Evolutionary conservation across 495 filamentous ascomycete genomes (phyloP), one percentile per base, ranked within the genome.

Genomic region (Bathelium albidoporum): DNA sequence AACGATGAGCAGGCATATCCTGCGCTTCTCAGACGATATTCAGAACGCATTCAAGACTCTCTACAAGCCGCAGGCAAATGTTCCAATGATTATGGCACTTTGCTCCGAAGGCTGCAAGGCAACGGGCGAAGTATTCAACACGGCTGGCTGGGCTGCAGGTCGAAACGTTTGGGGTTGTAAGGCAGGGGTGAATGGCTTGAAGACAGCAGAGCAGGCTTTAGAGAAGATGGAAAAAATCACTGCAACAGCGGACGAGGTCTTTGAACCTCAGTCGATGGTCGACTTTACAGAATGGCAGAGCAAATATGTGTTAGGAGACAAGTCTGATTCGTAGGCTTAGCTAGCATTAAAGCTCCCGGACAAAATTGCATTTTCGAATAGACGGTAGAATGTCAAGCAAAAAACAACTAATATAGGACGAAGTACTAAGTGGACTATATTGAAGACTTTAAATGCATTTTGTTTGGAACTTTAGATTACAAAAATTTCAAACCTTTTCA

Each of bases 31-130:
- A 14, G n/a, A 39, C 1, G 41, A 62, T n/a, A 20, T 44, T 4
- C 61, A 34, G 10, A 16, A 52, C 5, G 20, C 29, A 2, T 44
- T 45, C 32, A 53, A 62, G 44, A 55, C 2, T 1, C 18, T 16
- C 1, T 62, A 62, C 36, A 12, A 32, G 41, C 32, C 32, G 3
- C 43, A 62, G 31, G 39, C 43, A 9, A 62, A 62, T 2, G 61
- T 62, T n/a, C 61, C 61, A 22, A 52, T 62, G 39, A 62, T 62
- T 7, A 22, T 62, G 18, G 61, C 61, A 29, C 31, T 62, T 2
- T 41, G 22, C 43, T 18, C 14, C 22, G 44, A 49, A 2, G 44
- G n/a, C 16, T 49, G 44, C 1, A 12, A 49, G n/a, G 44, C 44
- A 5, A 49, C 12, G 5, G 44, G 44, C n/a, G 44, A 49, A 49